Conservation (phyloP, 2,329 filamentous ascomycete genomes). For the Scedosporium dehoogii region DNA sequence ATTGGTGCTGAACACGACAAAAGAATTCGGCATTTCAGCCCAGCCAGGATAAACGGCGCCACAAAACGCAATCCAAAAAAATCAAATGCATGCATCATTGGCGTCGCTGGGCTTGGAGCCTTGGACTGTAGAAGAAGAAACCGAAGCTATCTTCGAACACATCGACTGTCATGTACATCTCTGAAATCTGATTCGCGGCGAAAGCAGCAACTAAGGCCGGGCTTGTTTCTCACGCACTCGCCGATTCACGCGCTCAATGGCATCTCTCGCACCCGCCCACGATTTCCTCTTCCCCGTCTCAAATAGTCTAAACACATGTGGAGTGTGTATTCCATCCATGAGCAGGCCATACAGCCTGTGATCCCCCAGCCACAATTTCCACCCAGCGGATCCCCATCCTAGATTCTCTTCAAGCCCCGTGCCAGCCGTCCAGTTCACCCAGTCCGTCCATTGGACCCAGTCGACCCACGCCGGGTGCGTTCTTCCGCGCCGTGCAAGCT, state of each 20-base stretch:
- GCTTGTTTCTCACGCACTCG: background rate
- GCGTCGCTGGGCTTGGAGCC: too few species aligned
- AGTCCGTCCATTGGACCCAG: conserved; percentile 25
- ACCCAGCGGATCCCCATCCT: conserved; percentile 28
- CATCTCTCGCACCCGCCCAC: conserved; percentile 27
- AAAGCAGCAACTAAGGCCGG: background rate
- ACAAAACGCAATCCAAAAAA: background rate
- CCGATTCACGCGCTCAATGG: conserved; percentile 14
- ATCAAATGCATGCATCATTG: background rate
- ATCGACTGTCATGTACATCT: background rate
- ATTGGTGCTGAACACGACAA: too few species aligned
- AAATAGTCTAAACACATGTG: conserved; percentile 30
- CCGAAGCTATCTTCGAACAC: background rate
- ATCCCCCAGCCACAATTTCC: conserved; percentile 31
- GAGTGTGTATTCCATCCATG: conserved; percentile 28
- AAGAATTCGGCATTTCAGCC: too few species aligned
- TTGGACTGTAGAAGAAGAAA: background rate
- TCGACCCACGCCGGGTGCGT: conserved; percentile 15
- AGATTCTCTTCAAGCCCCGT: conserved; percentile 28
- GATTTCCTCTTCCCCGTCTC: conserved; percentile 25
- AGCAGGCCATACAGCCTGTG: conserved; percentile 25
- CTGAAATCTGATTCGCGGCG: background rate
- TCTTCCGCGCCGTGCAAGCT: background rate
- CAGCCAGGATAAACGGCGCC: too few species aligned
- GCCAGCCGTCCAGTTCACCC: conserved; percentile 30